Percentiles rank a stretch among this genome's conserved stretches.
phyloP scores from a whole-genome alignment of 768 basidiomycete species.

The Tricholoma sp. region DNA sequence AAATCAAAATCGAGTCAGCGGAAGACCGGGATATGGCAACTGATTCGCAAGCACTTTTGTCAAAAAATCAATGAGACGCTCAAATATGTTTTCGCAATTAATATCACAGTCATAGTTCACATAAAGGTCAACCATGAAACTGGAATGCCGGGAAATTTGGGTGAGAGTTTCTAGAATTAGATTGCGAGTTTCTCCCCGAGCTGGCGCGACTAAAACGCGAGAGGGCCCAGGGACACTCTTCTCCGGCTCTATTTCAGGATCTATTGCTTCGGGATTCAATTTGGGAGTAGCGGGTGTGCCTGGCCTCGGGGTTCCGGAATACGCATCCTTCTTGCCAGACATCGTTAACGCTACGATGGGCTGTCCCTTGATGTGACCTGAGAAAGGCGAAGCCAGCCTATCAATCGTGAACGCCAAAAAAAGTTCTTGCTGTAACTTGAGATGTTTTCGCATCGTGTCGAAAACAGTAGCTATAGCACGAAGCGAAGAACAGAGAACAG shows the following conservation, averaged over 20 bases:
- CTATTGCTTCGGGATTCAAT: slow-evolving; percentile 32
- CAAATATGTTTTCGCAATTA: slow-evolving; percentile 95
- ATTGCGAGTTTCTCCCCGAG: slow-evolving; percentile 82
- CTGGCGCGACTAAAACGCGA: slow-evolving; percentile 63
- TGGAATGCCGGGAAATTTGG: slow-evolving; percentile 75
- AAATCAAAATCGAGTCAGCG: background rate
- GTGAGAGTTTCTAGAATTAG: slow-evolving; percentile 84
- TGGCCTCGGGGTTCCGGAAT: slow-evolving; percentile 40
- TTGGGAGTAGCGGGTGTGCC: slow-evolving; percentile 43
- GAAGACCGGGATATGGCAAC: background rate
- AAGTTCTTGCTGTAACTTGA: slow-evolving; percentile 94
- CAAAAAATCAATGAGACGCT: slow-evolving; percentile 81
- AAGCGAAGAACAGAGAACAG: slow-evolving; percentile 73
- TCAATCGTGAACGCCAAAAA: slow-evolving; percentile 94
- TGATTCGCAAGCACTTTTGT: slow-evolving; percentile 58
- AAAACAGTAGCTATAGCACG: slow-evolving; percentile 87
- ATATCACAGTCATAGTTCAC: slow-evolving; percentile 96
- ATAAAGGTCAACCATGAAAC: slow-evolving; percentile 95
- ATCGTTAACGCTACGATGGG: slow-evolving; percentile 9
- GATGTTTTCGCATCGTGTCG: slow-evolving; percentile 75
- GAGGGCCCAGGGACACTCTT: slow-evolving; percentile 46
- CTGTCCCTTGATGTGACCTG: slow-evolving; percentile 20
- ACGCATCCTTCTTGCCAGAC: slow-evolving; percentile 24
- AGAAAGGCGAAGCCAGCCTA: slow-evolving; percentile 62
- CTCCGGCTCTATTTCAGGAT: slow-evolving; percentile 37